Conservation (phyloP, 768 basidiomycete genomes). For the Fibroporia radiculosa region DNA sequence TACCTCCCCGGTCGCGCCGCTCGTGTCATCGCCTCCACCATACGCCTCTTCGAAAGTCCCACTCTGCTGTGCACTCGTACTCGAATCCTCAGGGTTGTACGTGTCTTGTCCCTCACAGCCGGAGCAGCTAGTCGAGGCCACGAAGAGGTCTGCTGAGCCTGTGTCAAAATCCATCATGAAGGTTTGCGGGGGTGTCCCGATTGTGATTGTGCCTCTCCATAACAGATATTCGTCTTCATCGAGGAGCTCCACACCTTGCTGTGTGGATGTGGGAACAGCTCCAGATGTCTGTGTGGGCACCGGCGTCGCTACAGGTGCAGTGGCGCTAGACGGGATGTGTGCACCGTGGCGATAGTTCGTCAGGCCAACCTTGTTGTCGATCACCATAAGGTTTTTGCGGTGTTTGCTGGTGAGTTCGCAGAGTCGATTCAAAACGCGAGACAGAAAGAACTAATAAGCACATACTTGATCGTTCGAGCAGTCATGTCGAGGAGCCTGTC, state of each 20-base stretch:
- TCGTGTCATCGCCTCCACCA: slow-evolving; percentile 27
- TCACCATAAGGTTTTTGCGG: slow-evolving; percentile 16
- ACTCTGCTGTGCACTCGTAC: slow-evolving; percentile 14
- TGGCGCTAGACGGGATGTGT: slow-evolving; percentile 1
- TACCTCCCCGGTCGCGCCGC: slow-evolving; percentile 19
- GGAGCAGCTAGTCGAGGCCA: slow-evolving; percentile 15
- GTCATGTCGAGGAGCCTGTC: slow-evolving; percentile 7
- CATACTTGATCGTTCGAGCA: slow-evolving; percentile 14
- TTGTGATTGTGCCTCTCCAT: slow-evolving; percentile 8
- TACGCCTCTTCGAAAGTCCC: slow-evolving; percentile 24
- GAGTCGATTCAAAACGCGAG: background rate
- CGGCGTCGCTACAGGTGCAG: background rate
- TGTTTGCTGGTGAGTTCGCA: slow-evolving; percentile 11
- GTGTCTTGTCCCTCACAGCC: slow-evolving; percentile 10
- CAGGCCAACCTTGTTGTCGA: slow-evolving; percentile 5
- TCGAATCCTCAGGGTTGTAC: slow-evolving; percentile 15
- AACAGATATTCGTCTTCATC: slow-evolving; percentile 4
- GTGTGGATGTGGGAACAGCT: no score
- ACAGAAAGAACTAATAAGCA: background rate
- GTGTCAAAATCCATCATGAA: slow-evolving; percentile 15
- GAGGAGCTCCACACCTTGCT: no score
- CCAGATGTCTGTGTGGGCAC: no score
- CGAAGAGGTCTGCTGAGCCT: slow-evolving; percentile 20
- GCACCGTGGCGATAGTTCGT: background rate
- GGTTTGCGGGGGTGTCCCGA: slow-evolving; percentile 10